Evolutionary conservation across 176 grass and related monocot species (phyloP).

Genomic region (Saccharum officinarum): DNA sequence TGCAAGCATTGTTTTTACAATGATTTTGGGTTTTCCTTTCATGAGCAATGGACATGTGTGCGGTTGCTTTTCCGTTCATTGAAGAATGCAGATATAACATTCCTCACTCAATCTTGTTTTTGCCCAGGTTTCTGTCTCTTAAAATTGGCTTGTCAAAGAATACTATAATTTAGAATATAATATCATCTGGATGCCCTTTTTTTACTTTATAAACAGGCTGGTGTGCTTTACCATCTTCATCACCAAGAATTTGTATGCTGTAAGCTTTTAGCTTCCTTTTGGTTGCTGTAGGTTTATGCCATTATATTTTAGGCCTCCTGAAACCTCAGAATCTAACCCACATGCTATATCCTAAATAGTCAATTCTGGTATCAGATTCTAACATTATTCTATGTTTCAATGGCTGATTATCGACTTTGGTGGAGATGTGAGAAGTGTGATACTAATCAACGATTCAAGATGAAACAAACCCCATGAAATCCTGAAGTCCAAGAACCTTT

Average conservation of each 20-base stretch:
- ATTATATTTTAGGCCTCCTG: neutral
- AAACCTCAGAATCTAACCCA: constrained; percentile 1
- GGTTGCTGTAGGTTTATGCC: neutral
- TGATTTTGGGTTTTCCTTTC: constrained; percentile 17
- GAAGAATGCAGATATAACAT: neutral
- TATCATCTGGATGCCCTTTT: neutral
- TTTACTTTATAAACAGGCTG: constrained; percentile 9
- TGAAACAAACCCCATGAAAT: neutral
- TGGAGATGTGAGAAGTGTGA: neutral
- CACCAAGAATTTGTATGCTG: neutral
- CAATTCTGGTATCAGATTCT: constrained; percentile 12
- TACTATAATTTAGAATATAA: constrained; percentile 9
- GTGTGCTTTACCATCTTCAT: neutral
- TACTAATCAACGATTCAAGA: constrained; percentile 2
- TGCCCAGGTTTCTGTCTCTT: constrained; percentile 1
- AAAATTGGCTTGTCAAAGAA: constrained; percentile 8
- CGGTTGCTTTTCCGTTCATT: neutral
- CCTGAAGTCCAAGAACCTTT: neutral
- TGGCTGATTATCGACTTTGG: constrained; percentile 6
- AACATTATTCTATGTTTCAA: constrained; percentile 19
- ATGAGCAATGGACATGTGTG: constrained; percentile 1
- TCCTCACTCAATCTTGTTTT: constrained; percentile 32
- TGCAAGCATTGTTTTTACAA: neutral
- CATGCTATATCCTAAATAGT: neutral
- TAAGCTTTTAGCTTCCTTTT: constrained; percentile 29